Conservation (phyloP, 768 basidiomycete species). For the Leccinum obscurum region DNA sequence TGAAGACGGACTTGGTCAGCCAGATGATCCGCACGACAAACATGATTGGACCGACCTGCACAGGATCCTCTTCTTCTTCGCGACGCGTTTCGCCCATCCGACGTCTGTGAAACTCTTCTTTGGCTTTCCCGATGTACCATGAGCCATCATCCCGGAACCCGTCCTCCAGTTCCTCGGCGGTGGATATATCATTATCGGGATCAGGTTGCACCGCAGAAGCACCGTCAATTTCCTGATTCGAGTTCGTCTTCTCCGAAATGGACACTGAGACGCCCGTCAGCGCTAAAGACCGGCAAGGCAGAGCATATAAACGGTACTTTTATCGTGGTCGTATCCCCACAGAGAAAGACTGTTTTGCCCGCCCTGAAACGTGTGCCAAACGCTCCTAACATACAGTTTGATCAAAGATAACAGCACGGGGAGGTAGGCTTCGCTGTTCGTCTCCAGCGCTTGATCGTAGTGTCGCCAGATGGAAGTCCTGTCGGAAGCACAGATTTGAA, state of each 20-base stretch:
- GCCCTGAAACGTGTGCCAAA: conserved; percentile 80
- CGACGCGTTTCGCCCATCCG: conserved; percentile 41
- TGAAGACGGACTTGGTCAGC: conserved; percentile 9
- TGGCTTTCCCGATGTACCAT: conserved; percentile 84
- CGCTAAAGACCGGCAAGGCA: background rate
- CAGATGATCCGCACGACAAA: background rate
- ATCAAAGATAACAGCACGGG: conserved; percentile 81
- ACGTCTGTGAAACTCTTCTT: conserved; percentile 71
- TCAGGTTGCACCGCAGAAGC: conserved; percentile 11
- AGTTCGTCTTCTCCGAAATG: conserved; percentile 19
- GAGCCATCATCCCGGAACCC: conserved; percentile 50
- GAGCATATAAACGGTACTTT: conserved; percentile 16
- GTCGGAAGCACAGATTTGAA: background rate
- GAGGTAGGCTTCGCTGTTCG: conserved; percentile 85
- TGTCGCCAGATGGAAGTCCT: conserved; percentile 98
- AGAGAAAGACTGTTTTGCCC: conserved; percentile 66
- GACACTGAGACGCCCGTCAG: conserved; percentile 25
- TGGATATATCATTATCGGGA: background rate
- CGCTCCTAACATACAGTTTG: conserved; percentile 81
- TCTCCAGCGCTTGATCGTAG: conserved; percentile 88
- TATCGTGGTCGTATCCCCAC: conserved; percentile 61
- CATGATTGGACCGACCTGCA: conserved; percentile 51
- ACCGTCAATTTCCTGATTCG: conserved; percentile 30
- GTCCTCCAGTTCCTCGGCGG: conserved; percentile 30
- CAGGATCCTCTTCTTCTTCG: conserved; percentile 67